These are phyloP conservation scores for Urochloa ruziziensis DNA, from an alignment of 176 grass and related monocot species.

Conservation along the genomic window DNA sequence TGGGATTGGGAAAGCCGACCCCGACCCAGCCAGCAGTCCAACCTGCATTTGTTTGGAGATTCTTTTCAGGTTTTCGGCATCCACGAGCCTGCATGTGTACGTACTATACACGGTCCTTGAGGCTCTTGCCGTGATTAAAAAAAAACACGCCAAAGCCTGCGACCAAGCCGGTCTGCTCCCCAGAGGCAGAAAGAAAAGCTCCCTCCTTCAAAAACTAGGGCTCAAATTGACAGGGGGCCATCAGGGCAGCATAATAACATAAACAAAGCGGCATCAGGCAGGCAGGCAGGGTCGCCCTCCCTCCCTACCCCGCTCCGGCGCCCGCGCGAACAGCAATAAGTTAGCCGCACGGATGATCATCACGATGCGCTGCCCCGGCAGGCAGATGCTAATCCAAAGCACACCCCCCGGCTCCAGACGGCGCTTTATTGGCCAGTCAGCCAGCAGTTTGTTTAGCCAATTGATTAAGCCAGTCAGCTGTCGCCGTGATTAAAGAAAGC, in stretches of 20 bases:
- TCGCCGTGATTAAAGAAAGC: not conserved
- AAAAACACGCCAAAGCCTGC: constrained; percentile 33
- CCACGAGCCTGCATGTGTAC: not conserved
- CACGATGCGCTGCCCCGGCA: not conserved
- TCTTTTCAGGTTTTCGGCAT: not conserved
- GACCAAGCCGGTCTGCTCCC: constrained; percentile 25
- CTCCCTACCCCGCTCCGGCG: too few species aligned
- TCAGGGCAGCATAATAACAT: too few species aligned
- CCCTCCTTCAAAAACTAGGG: not conserved
- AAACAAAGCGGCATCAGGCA: not conserved
- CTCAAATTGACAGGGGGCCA: not conserved
- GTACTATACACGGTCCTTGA: constrained; percentile 20
- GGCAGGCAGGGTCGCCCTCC: constrained; percentile 19
- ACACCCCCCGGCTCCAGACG: not conserved
- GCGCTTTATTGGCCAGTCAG: constrained; percentile 30
- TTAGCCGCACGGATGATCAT: constrained; percentile 7
- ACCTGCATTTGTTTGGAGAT: not conserved
- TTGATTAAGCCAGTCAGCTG: not conserved
- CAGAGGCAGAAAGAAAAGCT: constrained; percentile 15
- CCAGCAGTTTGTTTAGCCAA: not conserved
- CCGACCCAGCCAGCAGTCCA: not conserved
- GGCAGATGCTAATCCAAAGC: not conserved
- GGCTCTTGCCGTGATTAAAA: not conserved
- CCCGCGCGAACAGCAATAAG: constrained; percentile 14
- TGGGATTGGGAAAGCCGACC: not conserved